Base-by-base conservation (phyloP, 1,284 basidiomycete genomes). In the Ustilago xerochloae region DNA sequence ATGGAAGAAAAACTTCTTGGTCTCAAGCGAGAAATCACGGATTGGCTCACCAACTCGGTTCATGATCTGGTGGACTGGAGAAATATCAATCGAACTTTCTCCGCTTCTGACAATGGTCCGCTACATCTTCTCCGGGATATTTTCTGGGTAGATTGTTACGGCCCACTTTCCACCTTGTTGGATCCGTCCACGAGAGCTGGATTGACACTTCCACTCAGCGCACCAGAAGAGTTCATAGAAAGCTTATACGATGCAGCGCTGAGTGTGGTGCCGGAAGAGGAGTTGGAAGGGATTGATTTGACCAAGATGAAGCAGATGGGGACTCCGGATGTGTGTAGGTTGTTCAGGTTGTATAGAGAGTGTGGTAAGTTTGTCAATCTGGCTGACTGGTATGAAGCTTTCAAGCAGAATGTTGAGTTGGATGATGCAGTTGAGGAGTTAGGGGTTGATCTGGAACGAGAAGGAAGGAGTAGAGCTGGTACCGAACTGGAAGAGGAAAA, bases 341-440 rank as follows among this genome's bases (percentile, higher is more conserved):
- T 75, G 16, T 83, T 77, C 48, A 45, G 59, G 29, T 59, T 81
- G 28, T 83, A 82, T 48, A 50, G 74, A n/a, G 77, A 81, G 36
- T 68, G 75, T 20, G 75, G 76, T 38, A 77, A 79, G 55, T 71
- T 81, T 62, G 77, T 83, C 55, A 83, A 82, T 29, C 56, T 83
- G 6, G 78, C 78, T 2, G 81, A 83, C 49, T 83, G 81, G 81
- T 81, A 56, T 51, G 75, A 79, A 16, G 80, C 80, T 1, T 83
- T 82, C 62, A 59, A 65, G 49, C 72, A 80, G 53, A 64, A 57
- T 18, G 53, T 81, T 12, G 67, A 76, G 28, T 32, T 51, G 39
- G 63, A 71, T 38, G 45, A 47, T 22, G 41, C 33, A 3, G 12
- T 58, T 2, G 29, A 61, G 8, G 16, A 33, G 18, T 55, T 50